Percentiles rank a stretch among this genome's conserved stretches.
Conservation (phyloP, 805 yeast genomes). For the Yarrowia porcina region DNA sequence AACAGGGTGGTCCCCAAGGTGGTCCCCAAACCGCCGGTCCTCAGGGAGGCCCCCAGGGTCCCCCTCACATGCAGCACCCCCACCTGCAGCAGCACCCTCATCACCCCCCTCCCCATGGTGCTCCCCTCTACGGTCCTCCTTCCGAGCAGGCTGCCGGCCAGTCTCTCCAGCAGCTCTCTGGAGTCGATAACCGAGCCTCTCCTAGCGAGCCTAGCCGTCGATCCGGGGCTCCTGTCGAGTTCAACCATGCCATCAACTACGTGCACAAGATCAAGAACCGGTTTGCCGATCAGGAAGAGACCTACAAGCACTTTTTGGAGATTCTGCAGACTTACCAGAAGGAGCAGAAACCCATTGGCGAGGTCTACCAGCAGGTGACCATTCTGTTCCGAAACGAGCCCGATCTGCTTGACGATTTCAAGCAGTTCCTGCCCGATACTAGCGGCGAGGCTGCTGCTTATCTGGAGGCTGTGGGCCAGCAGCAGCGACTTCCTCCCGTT, state of each 20-base stretch:
- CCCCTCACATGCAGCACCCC: conserved; percentile 29
- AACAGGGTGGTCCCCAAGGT: conserved; percentile 15
- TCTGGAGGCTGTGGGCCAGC: conserved; percentile 25
- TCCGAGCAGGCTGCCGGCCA: conserved; percentile 27
- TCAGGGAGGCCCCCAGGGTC: conserved; percentile 24
- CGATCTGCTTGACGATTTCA: conserved; percentile 89
- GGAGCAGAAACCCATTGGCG: conserved; percentile 91
- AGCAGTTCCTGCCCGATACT: conserved; percentile 89
- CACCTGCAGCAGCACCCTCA: conserved; percentile 22
- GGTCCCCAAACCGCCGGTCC: conserved; percentile 1
- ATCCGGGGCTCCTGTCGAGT: conserved; percentile 72
- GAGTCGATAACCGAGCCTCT: conserved; percentile 40
- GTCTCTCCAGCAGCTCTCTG: conserved; percentile 41
- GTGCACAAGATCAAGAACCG: conserved; percentile 95
- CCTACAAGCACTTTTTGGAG: conserved; percentile 90
- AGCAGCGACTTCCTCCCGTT: conserved; percentile 71
- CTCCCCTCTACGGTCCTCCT: conserved; percentile 24
- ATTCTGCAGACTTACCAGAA: conserved; percentile 94
- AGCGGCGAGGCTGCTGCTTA: conserved; percentile 33
- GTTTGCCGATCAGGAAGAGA: conserved; percentile 90
- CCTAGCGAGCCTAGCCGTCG: conserved; percentile 31
- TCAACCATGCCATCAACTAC: conserved; percentile 93
- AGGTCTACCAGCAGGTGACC: conserved; percentile 92
- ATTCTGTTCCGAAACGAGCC: conserved; percentile 88
- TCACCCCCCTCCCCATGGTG: conserved; percentile 21